phyloP scores from a whole-genome alignment of 1,139 yeast species.

The Torulaspora pretoriensis region DNA sequence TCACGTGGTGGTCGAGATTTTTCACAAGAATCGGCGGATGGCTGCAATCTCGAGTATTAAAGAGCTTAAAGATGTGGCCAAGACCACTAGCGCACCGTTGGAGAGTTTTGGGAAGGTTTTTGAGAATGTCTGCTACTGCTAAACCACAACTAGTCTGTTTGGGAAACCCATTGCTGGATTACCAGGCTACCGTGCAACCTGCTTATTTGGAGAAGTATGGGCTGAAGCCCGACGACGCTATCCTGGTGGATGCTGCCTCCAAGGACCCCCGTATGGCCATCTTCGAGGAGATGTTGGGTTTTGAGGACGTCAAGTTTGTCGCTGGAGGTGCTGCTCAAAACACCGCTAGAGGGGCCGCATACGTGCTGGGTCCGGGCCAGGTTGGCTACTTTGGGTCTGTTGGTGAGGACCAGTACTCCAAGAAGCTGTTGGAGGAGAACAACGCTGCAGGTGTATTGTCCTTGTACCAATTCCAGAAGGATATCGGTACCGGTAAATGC shows the following conservation, averaged over 20 bases:
- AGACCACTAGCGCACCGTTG: background rate
- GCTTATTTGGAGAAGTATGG: constrained; percentile 73
- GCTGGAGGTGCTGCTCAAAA: constrained; percentile 99
- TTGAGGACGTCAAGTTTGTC: constrained; percentile 61
- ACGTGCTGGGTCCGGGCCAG: constrained; percentile 72
- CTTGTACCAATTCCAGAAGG: constrained; percentile 73
- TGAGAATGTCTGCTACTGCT: constrained; percentile 8
- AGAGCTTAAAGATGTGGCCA: constrained; percentile 1
- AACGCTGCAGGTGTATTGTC: constrained; percentile 82
- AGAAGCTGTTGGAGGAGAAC: constrained; percentile 78
- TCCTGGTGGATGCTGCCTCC: constrained; percentile 61
- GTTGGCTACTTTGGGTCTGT: constrained; percentile 96
- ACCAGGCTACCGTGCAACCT: constrained; percentile 73
- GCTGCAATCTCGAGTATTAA: background rate
- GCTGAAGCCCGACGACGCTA: constrained; percentile 90
- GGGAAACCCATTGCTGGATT: constrained; percentile 82
- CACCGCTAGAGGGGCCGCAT: constrained; percentile 98
- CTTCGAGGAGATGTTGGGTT: constrained; percentile 67
- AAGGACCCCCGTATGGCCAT: constrained; percentile 76
- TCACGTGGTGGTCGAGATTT: constrained; percentile 3
- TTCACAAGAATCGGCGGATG: constrained; percentile 9
- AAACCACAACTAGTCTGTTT: constrained; percentile 56
- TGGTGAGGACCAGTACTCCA: constrained; percentile 86
- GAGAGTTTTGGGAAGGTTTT: background rate
- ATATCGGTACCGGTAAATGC: constrained; percentile 90